Percentiles rank a stretch among this genome's conserved stretches.
Conservation (phyloP, 352 stramenopile genomes). For the Globisporangium lucens region DNA sequence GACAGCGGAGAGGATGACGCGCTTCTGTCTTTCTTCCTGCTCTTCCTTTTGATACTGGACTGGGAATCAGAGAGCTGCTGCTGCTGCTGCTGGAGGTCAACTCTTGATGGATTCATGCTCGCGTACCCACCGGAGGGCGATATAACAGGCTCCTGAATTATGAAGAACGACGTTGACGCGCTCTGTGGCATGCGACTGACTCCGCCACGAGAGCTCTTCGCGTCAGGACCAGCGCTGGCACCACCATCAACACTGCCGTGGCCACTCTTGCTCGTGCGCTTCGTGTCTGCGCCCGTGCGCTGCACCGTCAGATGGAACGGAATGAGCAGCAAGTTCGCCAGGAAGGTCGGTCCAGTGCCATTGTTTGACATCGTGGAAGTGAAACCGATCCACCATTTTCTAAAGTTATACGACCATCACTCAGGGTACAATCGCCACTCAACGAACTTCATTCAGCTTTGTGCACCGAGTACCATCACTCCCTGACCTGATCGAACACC, state of each 20-base stretch:
- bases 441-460: no score
- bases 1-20: not conserved
- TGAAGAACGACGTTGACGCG: slow-evolving; percentile 51
- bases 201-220: not conserved
- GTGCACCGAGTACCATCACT: no score
- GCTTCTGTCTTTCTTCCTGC: slow-evolving; percentile 7
- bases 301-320: not conserved
- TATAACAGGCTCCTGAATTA: slow-evolving; percentile 57
- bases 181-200: not conserved
- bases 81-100: not conserved
- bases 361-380: not conserved
- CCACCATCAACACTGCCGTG: not conserved
- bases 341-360: not conserved
- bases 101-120: not conserved
- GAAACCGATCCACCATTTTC: not conserved
- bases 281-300: not conserved
- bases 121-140: slow-evolving; percentile 26
- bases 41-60: slow-evolving; percentile 4
- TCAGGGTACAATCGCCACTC: not conserved
- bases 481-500: no score
- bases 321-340: not conserved
- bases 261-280: not conserved
- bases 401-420: not conserved
- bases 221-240: not conserved
- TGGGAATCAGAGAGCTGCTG: not conserved